Conservation (phyloP, 345 rosid species). For the Excoecaria cochinchinensis region DNA sequence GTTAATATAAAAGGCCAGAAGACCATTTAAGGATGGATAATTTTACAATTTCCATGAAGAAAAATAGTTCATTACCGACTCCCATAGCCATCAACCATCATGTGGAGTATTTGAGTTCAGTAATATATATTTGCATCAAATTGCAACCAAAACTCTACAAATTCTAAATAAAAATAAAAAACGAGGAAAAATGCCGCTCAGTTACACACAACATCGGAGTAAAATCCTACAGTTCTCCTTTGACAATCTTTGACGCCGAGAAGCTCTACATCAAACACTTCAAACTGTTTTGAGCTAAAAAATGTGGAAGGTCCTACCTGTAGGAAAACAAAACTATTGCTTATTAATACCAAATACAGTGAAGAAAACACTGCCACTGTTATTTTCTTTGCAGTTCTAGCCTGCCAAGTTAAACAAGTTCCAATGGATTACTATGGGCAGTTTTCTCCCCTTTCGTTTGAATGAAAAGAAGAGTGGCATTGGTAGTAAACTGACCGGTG, state of each 20-base stretch:
- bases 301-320: slow-evolving; percentile 98
- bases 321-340: slow-evolving; percentile 1
- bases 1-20: neutral
- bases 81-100: too few relatives aligned
- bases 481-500: slow-evolving; percentile 63
- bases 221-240: slow-evolving; percentile 90
- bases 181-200: slow-evolving; percentile 26
- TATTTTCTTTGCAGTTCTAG: neutral
- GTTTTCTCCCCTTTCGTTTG: neutral
- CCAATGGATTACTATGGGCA: neutral
- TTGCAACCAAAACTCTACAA: neutral
- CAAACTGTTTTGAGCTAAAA: slow-evolving; percentile 92
- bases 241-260: slow-evolving; percentile 66
- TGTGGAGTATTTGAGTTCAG: neutral
- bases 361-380: neutral
- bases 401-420: neutral
- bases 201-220: slow-evolving; percentile 85
- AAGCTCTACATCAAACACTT: slow-evolving; percentile 89
- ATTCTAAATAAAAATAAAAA: neutral
- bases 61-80: too few relatives aligned
- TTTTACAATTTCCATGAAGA: neutral
- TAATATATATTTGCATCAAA: neutral
- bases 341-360: neutral
- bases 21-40: neutral
- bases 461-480: neutral